A percentile compares a stretch with the other conserved stretches of the same genome.
Conservation (phyloP, 176 grass and related monocot genomes). For the Eleusine coracana region DNA sequence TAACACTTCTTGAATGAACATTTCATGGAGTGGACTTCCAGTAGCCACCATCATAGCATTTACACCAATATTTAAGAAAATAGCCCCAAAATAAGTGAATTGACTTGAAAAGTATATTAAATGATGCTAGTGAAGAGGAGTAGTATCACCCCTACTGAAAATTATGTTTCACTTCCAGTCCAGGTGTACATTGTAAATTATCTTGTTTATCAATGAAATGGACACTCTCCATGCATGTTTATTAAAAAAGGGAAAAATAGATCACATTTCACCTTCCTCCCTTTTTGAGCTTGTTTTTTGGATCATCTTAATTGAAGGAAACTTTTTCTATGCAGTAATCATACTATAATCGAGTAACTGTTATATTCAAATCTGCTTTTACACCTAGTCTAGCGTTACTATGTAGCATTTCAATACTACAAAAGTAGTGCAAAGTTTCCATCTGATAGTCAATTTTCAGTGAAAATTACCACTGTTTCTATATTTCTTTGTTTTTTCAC, state of each 20-base stretch:
- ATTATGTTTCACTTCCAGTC: background rate
- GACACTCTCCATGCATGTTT: background rate
- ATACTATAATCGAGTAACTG: background rate
- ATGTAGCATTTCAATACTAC: background rate
- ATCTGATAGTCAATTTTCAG: background rate
- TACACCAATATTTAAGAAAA: background rate
- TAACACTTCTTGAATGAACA: slow-evolving; percentile 9
- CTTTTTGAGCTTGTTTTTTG: background rate
- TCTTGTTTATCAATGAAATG: background rate
- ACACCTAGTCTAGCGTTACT: background rate
- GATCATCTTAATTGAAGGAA: slow-evolving; percentile 7
- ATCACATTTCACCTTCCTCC: background rate
- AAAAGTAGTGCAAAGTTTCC: background rate
- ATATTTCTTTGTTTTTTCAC: background rate
- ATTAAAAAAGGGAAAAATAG: background rate
- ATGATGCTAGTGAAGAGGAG: slow-evolving; percentile 8
- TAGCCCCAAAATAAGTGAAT: slow-evolving; percentile 9
- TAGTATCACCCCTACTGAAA: background rate
- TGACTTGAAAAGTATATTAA: slow-evolving; percentile 6
- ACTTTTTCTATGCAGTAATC: background rate
- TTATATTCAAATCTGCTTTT: background rate
- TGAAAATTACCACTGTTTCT: background rate
- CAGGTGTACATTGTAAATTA: background rate
- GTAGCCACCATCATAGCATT: slow-evolving; percentile 4
- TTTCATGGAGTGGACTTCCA: background rate